phyloP scores from a whole-genome alignment of 306 rosid genomes.

The Fragaria ananassa region DNA sequence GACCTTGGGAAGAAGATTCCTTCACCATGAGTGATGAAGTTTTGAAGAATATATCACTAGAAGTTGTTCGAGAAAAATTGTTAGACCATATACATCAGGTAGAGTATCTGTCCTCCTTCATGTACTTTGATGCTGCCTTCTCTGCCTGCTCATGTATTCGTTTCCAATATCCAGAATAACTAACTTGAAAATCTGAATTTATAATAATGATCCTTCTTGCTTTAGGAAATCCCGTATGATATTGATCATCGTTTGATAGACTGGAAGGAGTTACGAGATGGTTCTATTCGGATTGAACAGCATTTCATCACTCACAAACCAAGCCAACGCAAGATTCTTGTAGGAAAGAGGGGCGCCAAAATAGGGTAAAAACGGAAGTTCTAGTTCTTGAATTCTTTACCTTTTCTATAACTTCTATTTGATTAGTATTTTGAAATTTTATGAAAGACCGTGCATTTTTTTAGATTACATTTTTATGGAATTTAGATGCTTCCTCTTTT shows the following conservation, averaged over 20 bases:
- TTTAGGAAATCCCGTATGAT: conserved; percentile 88
- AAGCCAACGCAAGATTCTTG: conserved; percentile 91
- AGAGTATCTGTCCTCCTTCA: conserved; percentile 18
- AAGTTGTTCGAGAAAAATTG: conserved; percentile 92
- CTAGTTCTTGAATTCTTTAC: conserved; percentile 5
- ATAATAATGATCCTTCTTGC: conserved; percentile 21
- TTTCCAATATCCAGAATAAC: conserved; percentile 1
- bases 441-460: background rate
- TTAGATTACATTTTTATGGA: background rate
- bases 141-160: background rate
- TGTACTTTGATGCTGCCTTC: conserved; percentile 6
- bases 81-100: conserved; percentile 97
- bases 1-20: conserved; percentile 97
- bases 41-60: conserved; percentile 80
- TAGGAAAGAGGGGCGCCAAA: conserved; percentile 89
- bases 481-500: background rate
- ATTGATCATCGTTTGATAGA: conserved; percentile 78
- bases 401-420: background rate
- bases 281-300: conserved; percentile 91
- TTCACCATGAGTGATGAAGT: conserved; percentile 77
- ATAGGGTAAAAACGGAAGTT: conserved; percentile 59
- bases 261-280: conserved; percentile 92
- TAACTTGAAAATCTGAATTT: conserved; percentile 6
- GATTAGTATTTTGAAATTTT: background rate
- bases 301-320: conserved; percentile 67